Percentiles rank a stretch among this genome's conserved stretches.
Evolutionary conservation across 148 eudicot genomes (phyloP).

Genomic region (Cornus kousa): DNA sequence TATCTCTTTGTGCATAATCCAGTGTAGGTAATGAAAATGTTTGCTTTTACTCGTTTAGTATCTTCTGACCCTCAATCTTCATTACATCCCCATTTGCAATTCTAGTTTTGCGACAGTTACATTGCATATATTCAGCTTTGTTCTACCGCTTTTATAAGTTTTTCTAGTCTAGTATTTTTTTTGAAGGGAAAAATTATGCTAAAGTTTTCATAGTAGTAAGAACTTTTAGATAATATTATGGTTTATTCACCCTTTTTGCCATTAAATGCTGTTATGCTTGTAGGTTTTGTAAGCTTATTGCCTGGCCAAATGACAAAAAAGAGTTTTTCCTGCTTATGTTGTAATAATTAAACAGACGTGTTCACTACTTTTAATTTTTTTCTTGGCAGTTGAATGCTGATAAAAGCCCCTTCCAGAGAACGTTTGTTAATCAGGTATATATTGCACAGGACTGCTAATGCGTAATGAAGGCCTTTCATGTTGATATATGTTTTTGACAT

Average conservation of each 20-base stretch:
- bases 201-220: no score
- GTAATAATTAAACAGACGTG: neutral
- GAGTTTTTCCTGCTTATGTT: slow-evolving; percentile 2
- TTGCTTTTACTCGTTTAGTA: no score
- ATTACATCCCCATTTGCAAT: no score
- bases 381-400: slow-evolving; percentile 88
- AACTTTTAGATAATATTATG: no score
- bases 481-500: neutral
- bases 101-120: no score
- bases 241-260: neutral
- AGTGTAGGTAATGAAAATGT: neutral
- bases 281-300: no score
- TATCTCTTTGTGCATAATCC: neutral
- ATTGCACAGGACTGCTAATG: neutral
- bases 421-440: slow-evolving; percentile 94
- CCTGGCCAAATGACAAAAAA: neutral
- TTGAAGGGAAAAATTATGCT: no score
- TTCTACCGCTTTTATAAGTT: neutral
- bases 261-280: neutral
- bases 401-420: slow-evolving; percentile 94
- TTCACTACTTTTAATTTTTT: slow-evolving; percentile 16
- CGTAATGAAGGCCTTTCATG: neutral
- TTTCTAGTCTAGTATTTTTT: no score
- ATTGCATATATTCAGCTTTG: neutral
- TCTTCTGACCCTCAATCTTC: no score